A percentile compares a stretch with the other conserved stretches of the same genome.
phyloP scores from a whole-genome alignment of 2,329 filamentous ascomycete species.

The Pseudogymnoascus sp. region DNA sequence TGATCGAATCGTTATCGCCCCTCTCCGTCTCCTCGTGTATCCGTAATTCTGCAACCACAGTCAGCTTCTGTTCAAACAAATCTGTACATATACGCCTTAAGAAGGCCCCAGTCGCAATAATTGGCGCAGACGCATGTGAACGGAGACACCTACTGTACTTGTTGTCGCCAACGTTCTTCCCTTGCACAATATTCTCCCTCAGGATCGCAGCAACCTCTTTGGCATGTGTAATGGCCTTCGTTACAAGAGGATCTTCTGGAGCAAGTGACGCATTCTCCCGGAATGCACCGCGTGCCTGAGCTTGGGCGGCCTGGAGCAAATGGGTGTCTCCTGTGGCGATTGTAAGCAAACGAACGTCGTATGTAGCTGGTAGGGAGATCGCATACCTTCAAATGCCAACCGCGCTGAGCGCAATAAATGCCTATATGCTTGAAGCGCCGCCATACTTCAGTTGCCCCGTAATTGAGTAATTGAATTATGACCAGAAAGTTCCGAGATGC shows the following conservation, averaged over 20 bases:
- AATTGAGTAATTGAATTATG: conserved; percentile 1
- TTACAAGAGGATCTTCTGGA: conserved; percentile 49
- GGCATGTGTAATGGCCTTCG: conserved; percentile 66
- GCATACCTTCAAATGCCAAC: conserved; percentile 75
- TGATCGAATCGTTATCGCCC: conserved; percentile 88
- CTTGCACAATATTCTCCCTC: conserved; percentile 82
- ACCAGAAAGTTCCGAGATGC: not conserved
- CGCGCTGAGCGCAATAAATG: conserved; percentile 72
- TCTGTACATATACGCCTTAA: not conserved
- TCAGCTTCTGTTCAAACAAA: conserved; percentile 2
- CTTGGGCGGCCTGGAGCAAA: conserved; percentile 62
- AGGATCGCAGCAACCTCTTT: conserved; percentile 76
- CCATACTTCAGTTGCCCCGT: not conserved
- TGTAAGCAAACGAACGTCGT: conserved; percentile 10
- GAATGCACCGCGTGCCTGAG: conserved; percentile 68
- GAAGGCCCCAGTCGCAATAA: not conserved
- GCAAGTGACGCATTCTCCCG: conserved; percentile 56
- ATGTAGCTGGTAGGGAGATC: not conserved
- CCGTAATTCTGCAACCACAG: conserved; percentile 58
- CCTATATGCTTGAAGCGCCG: conserved; percentile 65
- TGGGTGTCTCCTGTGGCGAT: conserved; percentile 56
- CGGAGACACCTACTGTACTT: conserved; percentile 52
- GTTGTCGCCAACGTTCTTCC: conserved; percentile 44
- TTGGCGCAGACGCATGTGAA: not conserved
- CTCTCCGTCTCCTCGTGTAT: conserved; percentile 90